These are phyloP conservation scores for Bonia amplexicaulis DNA, from an alignment of 176 grass and related monocot genomes.

Conservation along the genomic window DNA sequence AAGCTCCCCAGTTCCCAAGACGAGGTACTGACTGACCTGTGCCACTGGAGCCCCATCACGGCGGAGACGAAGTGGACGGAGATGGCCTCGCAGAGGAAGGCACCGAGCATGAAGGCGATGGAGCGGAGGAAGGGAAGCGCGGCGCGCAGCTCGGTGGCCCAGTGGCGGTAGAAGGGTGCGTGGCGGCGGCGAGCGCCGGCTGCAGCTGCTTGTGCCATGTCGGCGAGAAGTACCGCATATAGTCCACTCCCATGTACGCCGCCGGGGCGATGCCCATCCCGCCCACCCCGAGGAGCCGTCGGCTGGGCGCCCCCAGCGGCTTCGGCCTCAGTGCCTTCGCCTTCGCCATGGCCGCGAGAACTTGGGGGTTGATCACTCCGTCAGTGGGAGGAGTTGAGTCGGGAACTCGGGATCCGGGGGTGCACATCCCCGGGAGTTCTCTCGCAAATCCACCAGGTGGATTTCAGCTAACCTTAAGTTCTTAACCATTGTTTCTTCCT, in stretches of 20 bases:
- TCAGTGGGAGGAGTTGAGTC: not conserved
- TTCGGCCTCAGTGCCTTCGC: slow-evolving; percentile 17
- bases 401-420: not conserved
- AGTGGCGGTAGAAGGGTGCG: slow-evolving; percentile 73
- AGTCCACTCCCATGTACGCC: slow-evolving; percentile 77
- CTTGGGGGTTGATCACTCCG: not conserved
- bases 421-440: too few relatives aligned
- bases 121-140: slow-evolving; percentile 70
- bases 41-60: slow-evolving; percentile 91
- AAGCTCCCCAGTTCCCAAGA: not conserved
- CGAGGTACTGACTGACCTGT: slow-evolving; percentile 37
- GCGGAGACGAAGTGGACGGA: slow-evolving; percentile 77
- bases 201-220: slow-evolving; percentile 64
- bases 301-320: not conserved
- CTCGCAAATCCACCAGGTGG: too few relatives aligned
- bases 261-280: slow-evolving; percentile 56
- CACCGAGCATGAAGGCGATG: slow-evolving; percentile 67
- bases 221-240: slow-evolving; percentile 67
- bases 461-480: too few relatives aligned
- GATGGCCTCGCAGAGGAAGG: slow-evolving; percentile 64
- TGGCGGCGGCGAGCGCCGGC: slow-evolving; percentile 47
- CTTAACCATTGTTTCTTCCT: too few relatives aligned
- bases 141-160: slow-evolving; percentile 66
- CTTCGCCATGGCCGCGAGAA: slow-evolving; percentile 35
- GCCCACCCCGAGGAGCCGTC: slow-evolving; percentile 19